Percentiles rank a stretch among this genome's conserved stretches.
These are phyloP conservation scores for Drechslera avenae DNA, from an alignment of 2,329 filamentous ascomycete genomes.

Conservation along the genomic window DNA sequence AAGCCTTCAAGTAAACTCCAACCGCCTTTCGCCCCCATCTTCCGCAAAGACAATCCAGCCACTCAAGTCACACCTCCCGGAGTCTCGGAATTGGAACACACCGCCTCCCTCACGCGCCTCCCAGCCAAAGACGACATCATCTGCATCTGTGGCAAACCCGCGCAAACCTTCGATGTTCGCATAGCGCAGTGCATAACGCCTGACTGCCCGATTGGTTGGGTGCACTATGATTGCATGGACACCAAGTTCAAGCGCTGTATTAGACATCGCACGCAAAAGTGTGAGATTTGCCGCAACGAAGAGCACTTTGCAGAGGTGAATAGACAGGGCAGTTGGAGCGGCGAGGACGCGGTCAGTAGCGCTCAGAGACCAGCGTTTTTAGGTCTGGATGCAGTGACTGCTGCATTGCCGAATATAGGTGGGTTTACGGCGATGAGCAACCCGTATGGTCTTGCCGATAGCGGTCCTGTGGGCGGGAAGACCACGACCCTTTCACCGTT, in stretches of 20 bases:
- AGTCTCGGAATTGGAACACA: conserved; percentile 5
- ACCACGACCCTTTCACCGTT: not conserved
- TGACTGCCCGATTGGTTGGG: conserved; percentile 23
- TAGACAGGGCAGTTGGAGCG: not conserved
- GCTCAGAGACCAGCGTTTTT: not conserved
- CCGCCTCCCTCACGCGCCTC: not conserved
- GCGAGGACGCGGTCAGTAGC: not conserved
- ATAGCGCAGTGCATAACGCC: conserved; percentile 26
- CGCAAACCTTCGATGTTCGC: conserved; percentile 1
- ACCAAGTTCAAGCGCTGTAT: conserved; percentile 18
- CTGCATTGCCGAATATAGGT: not conserved
- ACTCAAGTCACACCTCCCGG: not conserved
- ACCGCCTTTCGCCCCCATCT: conserved; percentile 2
- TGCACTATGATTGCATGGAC: conserved; percentile 30
- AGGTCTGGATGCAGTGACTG: not conserved
- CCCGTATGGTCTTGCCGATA: conserved; percentile 15
- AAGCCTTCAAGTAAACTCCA: not conserved
- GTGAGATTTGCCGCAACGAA: conserved; percentile 16
- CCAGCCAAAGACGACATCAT: conserved; percentile 16
- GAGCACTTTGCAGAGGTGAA: conserved; percentile 8
- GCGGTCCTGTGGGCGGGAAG: too few relatives aligned
- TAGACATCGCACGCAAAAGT: conserved; percentile 13
- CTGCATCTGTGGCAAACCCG: conserved; percentile 25
- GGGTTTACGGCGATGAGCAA: not conserved
- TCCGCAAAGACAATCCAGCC: conserved; percentile 6